Evolutionary conservation across 768 basidiomycete species (phyloP).

Genomic region (Pulveroboletus sp.): DNA sequence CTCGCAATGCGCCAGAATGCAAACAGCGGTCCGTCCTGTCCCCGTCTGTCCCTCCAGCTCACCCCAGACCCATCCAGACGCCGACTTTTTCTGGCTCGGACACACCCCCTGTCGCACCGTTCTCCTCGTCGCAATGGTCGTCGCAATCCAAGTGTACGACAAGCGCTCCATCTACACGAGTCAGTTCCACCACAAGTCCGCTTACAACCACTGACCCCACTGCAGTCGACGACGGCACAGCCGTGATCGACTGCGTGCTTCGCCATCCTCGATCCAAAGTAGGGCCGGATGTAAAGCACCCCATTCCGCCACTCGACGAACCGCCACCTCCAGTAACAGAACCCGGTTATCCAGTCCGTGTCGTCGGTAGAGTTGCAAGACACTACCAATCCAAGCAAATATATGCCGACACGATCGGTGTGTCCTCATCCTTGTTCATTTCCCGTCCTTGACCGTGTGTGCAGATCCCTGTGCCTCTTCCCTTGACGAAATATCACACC

Average conservation of each 20-base stretch:
- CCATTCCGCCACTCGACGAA: too few relatives aligned
- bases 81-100: constrained; percentile 70
- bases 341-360: constrained; percentile 45
- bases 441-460: background rate
- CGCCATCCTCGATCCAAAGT: constrained; percentile 37
- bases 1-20: constrained; percentile 40
- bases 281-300: too few relatives aligned
- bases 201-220: background rate
- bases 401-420: constrained; percentile 49
- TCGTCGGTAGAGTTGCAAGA: constrained; percentile 43
- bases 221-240: constrained; percentile 76
- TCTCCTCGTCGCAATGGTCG: constrained; percentile 56
- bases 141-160: constrained; percentile 60
- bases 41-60: background rate
- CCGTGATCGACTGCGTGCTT: constrained; percentile 63
- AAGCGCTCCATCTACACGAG: constrained; percentile 56
- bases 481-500: constrained; percentile 61
- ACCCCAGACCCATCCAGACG: constrained; percentile 31
- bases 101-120: constrained; percentile 66
- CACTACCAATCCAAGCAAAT: constrained; percentile 45
- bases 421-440: constrained; percentile 11
- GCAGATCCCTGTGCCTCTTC: constrained; percentile 45
- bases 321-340: constrained; percentile 38
- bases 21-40: constrained; percentile 26
- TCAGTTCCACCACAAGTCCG: constrained; percentile 20